Base-by-base conservation (phyloP, 805 yeast species). In the Pichia scutulata region DNA sequence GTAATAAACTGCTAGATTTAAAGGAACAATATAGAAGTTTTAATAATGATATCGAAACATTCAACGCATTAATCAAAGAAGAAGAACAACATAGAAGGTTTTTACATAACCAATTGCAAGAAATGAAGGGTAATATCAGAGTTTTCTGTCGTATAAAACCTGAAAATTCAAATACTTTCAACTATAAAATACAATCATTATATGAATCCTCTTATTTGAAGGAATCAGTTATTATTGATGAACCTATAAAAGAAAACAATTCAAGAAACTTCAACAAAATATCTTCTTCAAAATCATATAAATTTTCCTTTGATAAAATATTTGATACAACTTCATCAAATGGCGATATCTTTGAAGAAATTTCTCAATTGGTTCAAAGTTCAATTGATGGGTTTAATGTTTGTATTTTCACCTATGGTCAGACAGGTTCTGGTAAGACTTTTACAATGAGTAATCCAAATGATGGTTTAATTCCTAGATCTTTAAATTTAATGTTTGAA, bases 321-420 rank as follows among this genome's bases (percentile, higher is more conserved):
- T 93, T 93, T 60, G 74, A 72, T 30, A 74, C 75, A 47, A 55
- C 58, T 1, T 66, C 76, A 10, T 61, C 76, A 2, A 92, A 92
- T 62, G 57, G 55, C 1, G 84, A 78, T 24, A 77, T 93, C 0
- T 93, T 89, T 66, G 84, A 80, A 28, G 99, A 92, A 60, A 77
- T 92, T 1, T 82, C 93, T 2, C 96, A 89, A 64, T 67, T 92
- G 22, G 81, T 92, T 2, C 96, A 89, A 64, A 88, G 77, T 70
- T 81, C 95, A 0, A 65, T 90, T 14, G 95, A 92, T 66, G 99
- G 99, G 0, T 82, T 74, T 60, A 89, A 89, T 58, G 96, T 89
- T 3, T 89, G 97, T 65, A 87, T 93, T 1, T 89, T 92, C 70
- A 96, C 98, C 0, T 92, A 93, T 64, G 99, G 99, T 1, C 99